These are phyloP conservation scores for Neophaeococcomyces aloes DNA, from an alignment of 2,329 filamentous ascomycete species.

Conservation along the genomic window DNA sequence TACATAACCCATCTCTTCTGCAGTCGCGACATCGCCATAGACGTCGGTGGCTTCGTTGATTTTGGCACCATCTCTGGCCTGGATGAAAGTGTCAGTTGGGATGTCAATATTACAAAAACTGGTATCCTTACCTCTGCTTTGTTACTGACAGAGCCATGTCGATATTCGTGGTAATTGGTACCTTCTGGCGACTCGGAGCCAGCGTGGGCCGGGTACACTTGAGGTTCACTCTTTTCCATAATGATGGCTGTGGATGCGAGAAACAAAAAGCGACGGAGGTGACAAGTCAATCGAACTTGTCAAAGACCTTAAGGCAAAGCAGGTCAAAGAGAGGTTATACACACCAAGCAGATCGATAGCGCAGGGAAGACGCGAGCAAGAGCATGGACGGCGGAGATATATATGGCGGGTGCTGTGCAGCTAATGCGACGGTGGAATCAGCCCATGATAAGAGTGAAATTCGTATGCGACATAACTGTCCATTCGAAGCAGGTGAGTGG, in stretches of 20 bases:
- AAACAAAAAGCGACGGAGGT: neutral
- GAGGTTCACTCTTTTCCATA: slow-evolving; percentile 12
- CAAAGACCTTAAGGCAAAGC: neutral
- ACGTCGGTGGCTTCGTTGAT: slow-evolving; percentile 40
- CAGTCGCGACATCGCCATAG: slow-evolving; percentile 42
- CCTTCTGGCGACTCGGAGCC: slow-evolving; percentile 15
- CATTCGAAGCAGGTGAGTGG: neutral
- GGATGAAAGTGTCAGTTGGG: slow-evolving; percentile 3
- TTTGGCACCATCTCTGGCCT: slow-evolving; percentile 16
- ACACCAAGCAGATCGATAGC: too few relatives aligned
- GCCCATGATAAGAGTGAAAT: neutral
- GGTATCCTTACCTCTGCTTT: slow-evolving; percentile 13
- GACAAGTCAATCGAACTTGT: slow-evolving; percentile 1
- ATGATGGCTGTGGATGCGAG: neutral
- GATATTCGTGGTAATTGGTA: slow-evolving; percentile 1
- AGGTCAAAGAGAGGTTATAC: neutral
- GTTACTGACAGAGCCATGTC: slow-evolving; percentile 9
- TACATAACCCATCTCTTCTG: slow-evolving; percentile 25
- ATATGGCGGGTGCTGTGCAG: neutral
- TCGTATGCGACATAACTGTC: slow-evolving; percentile 1
- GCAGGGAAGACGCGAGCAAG: neutral
- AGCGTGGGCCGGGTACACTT: slow-evolving; percentile 9
- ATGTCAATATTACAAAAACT: neutral
- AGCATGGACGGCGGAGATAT: neutral
- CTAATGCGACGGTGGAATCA: neutral